phyloP scores from a whole-genome alignment of 2,329 filamentous ascomycete species.

The Phoma sp. region DNA sequence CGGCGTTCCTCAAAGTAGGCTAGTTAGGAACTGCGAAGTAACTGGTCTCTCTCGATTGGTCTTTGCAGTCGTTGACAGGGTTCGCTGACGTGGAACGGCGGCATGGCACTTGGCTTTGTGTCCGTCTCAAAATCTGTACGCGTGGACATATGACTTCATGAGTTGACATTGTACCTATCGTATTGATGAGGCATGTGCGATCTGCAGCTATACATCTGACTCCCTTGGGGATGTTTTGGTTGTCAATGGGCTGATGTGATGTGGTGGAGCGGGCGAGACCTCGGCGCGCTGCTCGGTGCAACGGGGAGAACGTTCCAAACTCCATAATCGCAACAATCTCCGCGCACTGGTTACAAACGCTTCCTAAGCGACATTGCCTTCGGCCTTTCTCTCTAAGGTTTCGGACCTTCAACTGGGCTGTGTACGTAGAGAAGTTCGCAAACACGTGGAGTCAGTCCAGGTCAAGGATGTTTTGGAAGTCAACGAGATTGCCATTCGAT shows the following conservation, averaged over 20 bases:
- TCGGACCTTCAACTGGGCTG: conserved; percentile 6
- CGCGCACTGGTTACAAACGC: neutral
- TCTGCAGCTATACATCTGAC: neutral
- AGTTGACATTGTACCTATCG: neutral
- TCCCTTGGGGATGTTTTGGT: neutral
- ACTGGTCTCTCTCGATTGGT: neutral
- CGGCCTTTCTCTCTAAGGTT: neutral
- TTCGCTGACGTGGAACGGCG: conserved; percentile 1
- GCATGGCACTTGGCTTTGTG: conserved; percentile 7
- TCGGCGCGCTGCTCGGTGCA: neutral
- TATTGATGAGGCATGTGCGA: neutral
- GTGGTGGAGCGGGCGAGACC: neutral
- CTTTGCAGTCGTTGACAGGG: neutral
- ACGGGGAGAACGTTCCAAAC: neutral
- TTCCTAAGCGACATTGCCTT: neutral
- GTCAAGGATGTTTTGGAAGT: too few species aligned
- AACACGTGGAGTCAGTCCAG: neutral
- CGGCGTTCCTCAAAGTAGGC: neutral
- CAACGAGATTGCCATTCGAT: too few species aligned
- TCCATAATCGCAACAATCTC: neutral
- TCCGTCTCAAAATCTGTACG: conserved; percentile 7
- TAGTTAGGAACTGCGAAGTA: neutral
- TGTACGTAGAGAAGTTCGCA: conserved; percentile 6
- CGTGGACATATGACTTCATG: neutral
- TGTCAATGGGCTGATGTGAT: neutral